Base-by-base conservation (phyloP, 768 basidiomycete species). In the Mycena vulgaris region DNA sequence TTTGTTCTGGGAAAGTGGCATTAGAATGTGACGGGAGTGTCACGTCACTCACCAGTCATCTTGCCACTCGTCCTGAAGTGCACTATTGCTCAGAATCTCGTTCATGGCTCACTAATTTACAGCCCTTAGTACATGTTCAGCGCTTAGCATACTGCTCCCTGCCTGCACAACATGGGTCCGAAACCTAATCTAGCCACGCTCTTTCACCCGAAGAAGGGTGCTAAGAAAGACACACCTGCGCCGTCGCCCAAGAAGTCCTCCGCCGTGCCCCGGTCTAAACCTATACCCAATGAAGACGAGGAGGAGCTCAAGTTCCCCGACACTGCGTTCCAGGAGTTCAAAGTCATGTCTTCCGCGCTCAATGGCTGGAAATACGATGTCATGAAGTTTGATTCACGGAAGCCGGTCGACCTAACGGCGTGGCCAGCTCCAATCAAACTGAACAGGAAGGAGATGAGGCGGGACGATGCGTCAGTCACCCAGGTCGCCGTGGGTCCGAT, bases 341-440 rank as follows among this genome's bases (percentile, higher is more conserved):
- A 87, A 76, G 88, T 96, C 76, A 88, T 94, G 79, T 93, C 93
- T 9, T 92, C 92, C 31, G 88, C 90, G 19, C 88, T 92, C 77
- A 93, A 93, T 78, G 93, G 92, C 30, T 95, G 94, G 94, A 94
- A 93, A 78, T 94, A 95, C 86, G 93, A 96, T 81, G 89, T 96
- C 67, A 95, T 96, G 93, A 95, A 95, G 80, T 95, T 97, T 78
- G 91, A 94, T 79, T 89, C 91, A 37, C 87, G 92, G 65, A 92
- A 92, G 75, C 83, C 86, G 19, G 82, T 94, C 63, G 93, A 95
- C 77, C 85, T 95, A 62, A 84, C 84, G 59, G 80, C 82, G 33
- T 96, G 95, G 92, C 79, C 84, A 35, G 83, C 83, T 67, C 95
- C 95, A 17, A 91, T 96, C 77, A 94, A 93, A 83, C 84, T 97